phyloP scores from a whole-genome alignment of 78 protist genomes.

The Paratrimastix pyriformis region DNA sequence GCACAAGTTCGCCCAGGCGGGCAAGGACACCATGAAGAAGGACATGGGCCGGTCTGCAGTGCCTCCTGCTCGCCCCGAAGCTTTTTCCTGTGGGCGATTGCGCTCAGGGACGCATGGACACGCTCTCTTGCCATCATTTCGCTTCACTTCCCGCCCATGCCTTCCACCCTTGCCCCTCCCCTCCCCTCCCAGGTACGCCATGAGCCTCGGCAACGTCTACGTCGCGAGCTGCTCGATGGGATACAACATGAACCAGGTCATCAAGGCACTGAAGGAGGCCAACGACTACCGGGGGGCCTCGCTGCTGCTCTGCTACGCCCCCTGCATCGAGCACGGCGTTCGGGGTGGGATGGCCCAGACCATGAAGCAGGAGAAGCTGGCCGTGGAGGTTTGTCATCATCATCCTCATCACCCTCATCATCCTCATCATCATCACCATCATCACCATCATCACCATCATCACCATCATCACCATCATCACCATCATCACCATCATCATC shows the following conservation, averaged over 20 bases:
- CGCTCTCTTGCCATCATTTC: too few species aligned
- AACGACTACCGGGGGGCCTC: conserved; percentile 53
- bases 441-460: too few species aligned
- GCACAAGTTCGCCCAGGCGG: conserved; percentile 48
- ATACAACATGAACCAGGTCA: neutral
- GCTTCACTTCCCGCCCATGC: too few species aligned
- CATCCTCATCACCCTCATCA: too few species aligned
- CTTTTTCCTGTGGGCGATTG: too few species aligned
- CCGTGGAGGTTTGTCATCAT: too few species aligned
- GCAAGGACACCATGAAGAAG: conserved; percentile 42
- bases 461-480: too few species aligned
- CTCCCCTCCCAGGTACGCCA: too few species aligned
- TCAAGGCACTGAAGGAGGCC: conserved; percentile 16
- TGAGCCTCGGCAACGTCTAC: conserved; percentile 63
- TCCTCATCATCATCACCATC: too few species aligned
- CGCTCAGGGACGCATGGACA: too few species aligned
- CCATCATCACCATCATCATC: too few species aligned
- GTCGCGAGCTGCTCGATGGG: conserved; percentile 64
- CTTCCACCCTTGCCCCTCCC: too few species aligned
- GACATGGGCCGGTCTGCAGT: conserved; percentile 65
- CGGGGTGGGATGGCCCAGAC: neutral
- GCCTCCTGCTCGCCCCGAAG: conserved; percentile 57
- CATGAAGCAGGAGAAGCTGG: conserved; percentile 11
- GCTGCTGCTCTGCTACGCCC: conserved; percentile 45
- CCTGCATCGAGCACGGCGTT: conserved; percentile 42